Evolutionary conservation across 208 protist genomes (phyloP).

Genomic region (Giardia muris): DNA sequence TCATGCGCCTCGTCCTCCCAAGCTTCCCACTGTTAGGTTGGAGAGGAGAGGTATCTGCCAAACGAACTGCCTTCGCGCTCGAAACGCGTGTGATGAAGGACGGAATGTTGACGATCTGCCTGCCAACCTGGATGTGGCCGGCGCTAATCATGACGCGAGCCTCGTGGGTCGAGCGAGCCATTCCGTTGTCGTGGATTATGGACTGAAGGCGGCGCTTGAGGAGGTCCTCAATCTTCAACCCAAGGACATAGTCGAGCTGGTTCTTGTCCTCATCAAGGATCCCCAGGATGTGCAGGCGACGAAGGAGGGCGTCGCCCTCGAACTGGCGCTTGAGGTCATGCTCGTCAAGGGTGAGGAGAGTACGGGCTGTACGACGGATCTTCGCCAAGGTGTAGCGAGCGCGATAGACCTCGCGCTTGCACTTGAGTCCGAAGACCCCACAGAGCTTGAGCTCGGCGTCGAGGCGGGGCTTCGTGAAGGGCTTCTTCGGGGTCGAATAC

Average conservation of each 20-base stretch:
- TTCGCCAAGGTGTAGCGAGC: slow-evolving; percentile 88
- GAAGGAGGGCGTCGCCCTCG: slow-evolving; percentile 91
- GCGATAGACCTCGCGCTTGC: slow-evolving; percentile 80
- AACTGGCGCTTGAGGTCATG: slow-evolving; percentile 75
- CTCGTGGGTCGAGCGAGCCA: slow-evolving; percentile 98
- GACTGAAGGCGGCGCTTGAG: slow-evolving; percentile 98
- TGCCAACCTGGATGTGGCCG: slow-evolving; percentile 95
- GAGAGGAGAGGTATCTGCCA: slow-evolving; percentile 77
- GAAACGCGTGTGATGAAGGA: slow-evolving; percentile 94
- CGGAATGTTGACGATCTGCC: slow-evolving; percentile 95
- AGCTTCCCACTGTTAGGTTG: slow-evolving; percentile 65
- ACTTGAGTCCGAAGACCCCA: slow-evolving; percentile 45
- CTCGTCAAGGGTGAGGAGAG: slow-evolving; percentile 93
- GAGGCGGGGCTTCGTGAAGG: slow-evolving; percentile 98
- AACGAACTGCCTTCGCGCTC: slow-evolving; percentile 92
- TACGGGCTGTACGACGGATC: slow-evolving; percentile 89
- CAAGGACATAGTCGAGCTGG: slow-evolving; percentile 98
- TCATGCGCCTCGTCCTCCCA: slow-evolving; percentile 55
- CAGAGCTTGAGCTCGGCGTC: slow-evolving; percentile 94
- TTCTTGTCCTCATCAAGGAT: slow-evolving; percentile 89
- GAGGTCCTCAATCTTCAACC: slow-evolving; percentile 91
- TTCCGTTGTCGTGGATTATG: slow-evolving; percentile 81
- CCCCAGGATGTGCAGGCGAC: slow-evolving; percentile 86
- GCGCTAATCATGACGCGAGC: slow-evolving; percentile 93
- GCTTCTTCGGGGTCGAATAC: slow-evolving; percentile 71